Evolutionary conservation across 768 basidiomycete genomes (phyloP), one percentile per base, ranked within the genome.

Genomic region (Leccinum variicolor): DNA sequence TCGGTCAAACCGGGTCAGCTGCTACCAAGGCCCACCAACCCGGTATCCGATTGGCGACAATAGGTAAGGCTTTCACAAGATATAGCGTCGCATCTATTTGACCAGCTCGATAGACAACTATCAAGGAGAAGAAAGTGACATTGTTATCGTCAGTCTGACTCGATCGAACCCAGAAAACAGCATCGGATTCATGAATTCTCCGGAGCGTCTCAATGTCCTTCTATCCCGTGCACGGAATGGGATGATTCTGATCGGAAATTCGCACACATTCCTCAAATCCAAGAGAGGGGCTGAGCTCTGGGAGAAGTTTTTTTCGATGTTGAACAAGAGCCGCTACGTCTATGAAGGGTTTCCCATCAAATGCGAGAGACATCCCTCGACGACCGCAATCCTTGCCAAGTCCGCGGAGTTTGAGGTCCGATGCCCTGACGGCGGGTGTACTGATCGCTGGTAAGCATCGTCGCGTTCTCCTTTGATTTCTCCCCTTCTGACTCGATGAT

Each of bases 81-180:
- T 17, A 25, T 48, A 3, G 15, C 1, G 6, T 25, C 9, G 6
- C 8, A 34, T n/a, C 31, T 9, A 17, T 53, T 3, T 48, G 28
- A 61, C 52, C 19, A 10, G 19, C 15, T 28, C 5, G 26, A 14
- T 54, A 89, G 88, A 90, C 59, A 90, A 90, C 62, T 90, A 88
- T 60, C 87, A 90, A 63, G 87, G 87, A 10, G 88, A 90, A 63
- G 87, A 89, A 66, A 84, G 84, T 41, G 78, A 89, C 29, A 84
- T 90, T 39, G 84, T 90, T 45, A 76, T 90, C 19, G 76, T 77
- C 21, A 83, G 80, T 14, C 66, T 90, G 23, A 86, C 84, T 0
- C 70, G 88, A 39, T 87, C 86, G 64, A 89, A 90, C 59, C 15
- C 72, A 0, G 61, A 71, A 0, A 68, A 78, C 52, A 81, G 79